Evolutionary conservation across 495 filamentous ascomycete species (phyloP), one percentile per base, ranked within the genome.

Genomic region (Hyaloscypha variabilis): DNA sequence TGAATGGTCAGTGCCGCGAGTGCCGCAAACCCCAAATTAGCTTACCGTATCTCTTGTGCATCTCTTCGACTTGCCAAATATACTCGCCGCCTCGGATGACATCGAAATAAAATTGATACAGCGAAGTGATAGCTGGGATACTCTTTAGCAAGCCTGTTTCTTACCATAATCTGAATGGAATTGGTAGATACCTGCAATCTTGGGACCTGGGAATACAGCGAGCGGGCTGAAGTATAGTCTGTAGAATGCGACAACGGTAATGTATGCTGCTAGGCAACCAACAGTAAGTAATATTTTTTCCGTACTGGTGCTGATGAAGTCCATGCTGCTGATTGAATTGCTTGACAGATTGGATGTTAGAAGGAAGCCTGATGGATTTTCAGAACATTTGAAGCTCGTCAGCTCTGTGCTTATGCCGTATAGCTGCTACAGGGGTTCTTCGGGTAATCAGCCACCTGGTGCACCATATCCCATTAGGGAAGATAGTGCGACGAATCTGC

Each of bases 181-280:
- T 8, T 6, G 21, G 77, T 34, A n/a, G n/a, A n/a, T n/a, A 0
- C 84, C 86, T 0, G 85, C 83, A 2, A 85, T 62, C 26, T 71
- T 78, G 1, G 80, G 84, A 0, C 83, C 82, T 0, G 82, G 84
- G 46, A 88, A 74, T n/a, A 73, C 68, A 23, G 76, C 66, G 8
- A 86, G 65, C 6, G 83, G 84, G 23, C 78, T 75, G 66, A 86
- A 77, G 61, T 76, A 81, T 4, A 84, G 60, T 19, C 81, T 74
- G 57, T 84, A 83, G 51, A 81, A 63, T 10, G 28, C 42, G 14
- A 50, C n/a, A 29, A 25, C 14, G 11, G 49, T 25, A 26, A 61
- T 61, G 28, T 61, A 61, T 21, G 53, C 3, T 56, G 21, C 53
- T 17, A 29, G 53, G 13, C 31, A 34, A 13, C 31, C 31, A 34